Conservation (phyloP, 352 stramenopile species). For the Peronospora farinosa region DNA sequence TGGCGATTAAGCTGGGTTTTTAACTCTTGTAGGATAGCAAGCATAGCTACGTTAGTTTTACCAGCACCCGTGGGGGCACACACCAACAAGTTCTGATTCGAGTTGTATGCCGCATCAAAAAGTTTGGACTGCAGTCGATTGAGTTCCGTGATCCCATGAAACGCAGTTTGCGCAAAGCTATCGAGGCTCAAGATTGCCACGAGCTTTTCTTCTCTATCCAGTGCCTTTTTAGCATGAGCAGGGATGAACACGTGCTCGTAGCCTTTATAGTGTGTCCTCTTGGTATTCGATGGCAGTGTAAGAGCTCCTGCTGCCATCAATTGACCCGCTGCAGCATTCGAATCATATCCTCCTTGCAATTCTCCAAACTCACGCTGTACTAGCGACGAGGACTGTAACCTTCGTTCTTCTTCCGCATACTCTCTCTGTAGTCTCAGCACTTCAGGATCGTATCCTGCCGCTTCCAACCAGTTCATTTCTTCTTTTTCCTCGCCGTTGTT, state of each 20-base stretch:
- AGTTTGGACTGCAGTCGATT: slow-evolving; percentile 98
- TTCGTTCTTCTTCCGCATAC: slow-evolving; percentile 56
- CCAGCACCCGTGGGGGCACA: slow-evolving; percentile 89
- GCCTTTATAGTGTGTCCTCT: slow-evolving; percentile 72
- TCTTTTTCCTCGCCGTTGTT: slow-evolving; percentile 31
- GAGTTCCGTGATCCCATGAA: slow-evolving; percentile 72
- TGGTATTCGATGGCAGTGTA: slow-evolving; percentile 49
- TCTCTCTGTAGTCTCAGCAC: slow-evolving; percentile 69
- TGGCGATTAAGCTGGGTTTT: slow-evolving; percentile 56
- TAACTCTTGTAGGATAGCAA: slow-evolving; percentile 92
- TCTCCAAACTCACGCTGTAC: slow-evolving; percentile 71
- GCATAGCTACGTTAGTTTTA: slow-evolving; percentile 99
- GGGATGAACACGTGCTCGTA: slow-evolving; percentile 84
- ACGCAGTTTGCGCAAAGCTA: slow-evolving; percentile 70
- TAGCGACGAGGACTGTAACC: slow-evolving; percentile 56
- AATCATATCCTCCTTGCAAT: slow-evolving; percentile 69
- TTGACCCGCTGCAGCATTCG: slow-evolving; percentile 51
- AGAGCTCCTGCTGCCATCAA: slow-evolving; percentile 50
- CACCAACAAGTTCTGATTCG: slow-evolving; percentile 96
- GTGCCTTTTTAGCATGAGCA: slow-evolving; percentile 54
- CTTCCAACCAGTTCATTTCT: slow-evolving; percentile 65
- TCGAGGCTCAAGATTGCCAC: slow-evolving; percentile 63
- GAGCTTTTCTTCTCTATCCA: slow-evolving; percentile 47
- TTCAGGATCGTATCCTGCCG: slow-evolving; percentile 70
- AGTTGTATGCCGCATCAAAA: slow-evolving; percentile 93